These are phyloP conservation scores for Psilocybe cubensis DNA, from an alignment of 768 basidiomycete species.

Conservation along the genomic window DNA sequence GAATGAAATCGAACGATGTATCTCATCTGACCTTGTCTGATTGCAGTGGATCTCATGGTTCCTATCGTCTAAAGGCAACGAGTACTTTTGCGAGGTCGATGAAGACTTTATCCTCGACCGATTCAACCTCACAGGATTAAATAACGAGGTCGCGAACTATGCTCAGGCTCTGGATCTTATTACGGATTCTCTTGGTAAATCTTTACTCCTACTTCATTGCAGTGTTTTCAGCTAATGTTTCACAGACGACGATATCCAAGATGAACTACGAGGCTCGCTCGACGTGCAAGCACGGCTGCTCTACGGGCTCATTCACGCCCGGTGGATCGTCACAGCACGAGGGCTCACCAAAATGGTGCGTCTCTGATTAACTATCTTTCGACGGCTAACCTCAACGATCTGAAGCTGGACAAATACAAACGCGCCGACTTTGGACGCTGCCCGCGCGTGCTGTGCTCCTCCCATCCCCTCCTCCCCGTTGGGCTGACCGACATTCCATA, in stretches of 20 bases:
- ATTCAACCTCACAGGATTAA: constrained; percentile 97
- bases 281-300: constrained; percentile 93
- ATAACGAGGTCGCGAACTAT: constrained; percentile 96
- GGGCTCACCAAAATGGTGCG: constrained; percentile 94
- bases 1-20: constrained; percentile 7
- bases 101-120: constrained; percentile 98
- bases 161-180: constrained; percentile 93
- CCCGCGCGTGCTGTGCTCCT: constrained; percentile 94
- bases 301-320: constrained; percentile 95
- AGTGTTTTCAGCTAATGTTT: too few relatives aligned
- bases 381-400: neutral
- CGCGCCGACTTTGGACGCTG: constrained; percentile 98
- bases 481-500: constrained; percentile 97
- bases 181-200: constrained; percentile 89
- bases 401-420: constrained; percentile 94
- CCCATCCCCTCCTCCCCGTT: constrained; percentile 94
- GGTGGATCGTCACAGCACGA: constrained; percentile 95
- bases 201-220: neutral
- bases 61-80: constrained; percentile 95
- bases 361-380: neutral
- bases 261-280: constrained; percentile 88
- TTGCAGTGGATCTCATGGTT: constrained; percentile 97
- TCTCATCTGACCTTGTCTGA: too few relatives aligned
- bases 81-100: constrained; percentile 99
- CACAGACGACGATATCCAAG: constrained; percentile 96